Evolutionary conservation across 163 green algal species (phyloP).

Genomic region (Coccomyxa subellipsoidea): DNA sequence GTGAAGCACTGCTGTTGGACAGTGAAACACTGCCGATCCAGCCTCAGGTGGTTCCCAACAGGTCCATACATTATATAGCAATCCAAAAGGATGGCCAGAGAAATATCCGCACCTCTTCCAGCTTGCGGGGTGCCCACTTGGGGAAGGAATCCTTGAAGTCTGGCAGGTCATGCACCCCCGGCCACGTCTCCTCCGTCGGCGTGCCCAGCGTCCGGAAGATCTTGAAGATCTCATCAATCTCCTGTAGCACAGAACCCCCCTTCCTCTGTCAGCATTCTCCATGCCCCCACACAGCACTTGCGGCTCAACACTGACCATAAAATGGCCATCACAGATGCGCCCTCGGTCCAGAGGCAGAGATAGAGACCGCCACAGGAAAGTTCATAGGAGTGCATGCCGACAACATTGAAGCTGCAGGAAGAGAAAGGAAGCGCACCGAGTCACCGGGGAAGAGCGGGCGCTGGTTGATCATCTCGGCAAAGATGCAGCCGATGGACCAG

Average conservation of each 20-base stretch:
- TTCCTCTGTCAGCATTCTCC: no score
- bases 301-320: no score
- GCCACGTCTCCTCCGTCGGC: constrained; percentile 79
- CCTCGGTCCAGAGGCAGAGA: no score
- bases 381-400: no score
- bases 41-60: no score
- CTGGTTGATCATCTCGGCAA: constrained; percentile 94
- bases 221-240: constrained; percentile 97
- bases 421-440: constrained; percentile 49
- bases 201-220: constrained; percentile 95
- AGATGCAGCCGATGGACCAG: constrained; percentile 98
- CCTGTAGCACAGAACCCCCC: constrained; percentile 37
- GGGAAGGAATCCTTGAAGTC: constrained; percentile 77
- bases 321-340: no score
- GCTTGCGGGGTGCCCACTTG: constrained; percentile 1
- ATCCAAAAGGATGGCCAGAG: no score
- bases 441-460: constrained; percentile 89
- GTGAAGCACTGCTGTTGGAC: no score
- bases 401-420: background rate
- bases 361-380: no score
- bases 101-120: constrained; percentile 13
- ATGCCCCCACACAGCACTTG: no score
- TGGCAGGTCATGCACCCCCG: constrained; percentile 73
- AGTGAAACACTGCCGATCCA: no score
- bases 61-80: no score